Base-by-base conservation (phyloP, 2,329 filamentous ascomycete species). In the Parastagonospora avenae region DNA sequence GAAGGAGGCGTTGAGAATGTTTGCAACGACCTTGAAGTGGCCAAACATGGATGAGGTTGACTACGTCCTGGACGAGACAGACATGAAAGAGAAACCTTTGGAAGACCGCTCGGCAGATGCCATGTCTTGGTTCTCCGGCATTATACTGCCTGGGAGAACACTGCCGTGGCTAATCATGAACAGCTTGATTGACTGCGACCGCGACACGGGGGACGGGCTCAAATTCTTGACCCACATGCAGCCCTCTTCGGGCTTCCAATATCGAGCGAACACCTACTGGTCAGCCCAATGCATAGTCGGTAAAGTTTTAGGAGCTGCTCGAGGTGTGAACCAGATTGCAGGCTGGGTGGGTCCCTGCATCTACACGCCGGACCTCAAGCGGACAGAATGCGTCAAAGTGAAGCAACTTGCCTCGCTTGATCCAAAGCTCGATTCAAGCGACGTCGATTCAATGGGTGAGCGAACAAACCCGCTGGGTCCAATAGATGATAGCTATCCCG, bases 121-220 rank as follows among this genome's bases (percentile, higher is more conserved):
- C 12, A 87, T 90, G 83, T 88, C 89, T 6, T 92, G 89, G 76
- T 91, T 91, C 64, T 89, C 86, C 32, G 88, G 88, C 4, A 80
- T 91, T 11, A 82, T 91, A 31, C 74, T 92, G 3, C 89, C 89
- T 8, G 89, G 89, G 9, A 80, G 83, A 70, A 80, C 85, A 70
- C 84, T 90, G 39, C 87, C 88, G 2, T 92, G 89, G 74, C 80
- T 91, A 32, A 85, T 90, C 39, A 91, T 92, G 87, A 91, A 91
- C 67, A 83, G 88, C 4, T 79, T 92, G 37, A 85, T 91, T 57
- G 89, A 91, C 68, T 84, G 89, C 60, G 88, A 91, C 63, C 85
- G 85, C 2, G 87, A 90, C 66, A 80, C 80, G 4, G 85, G 85
- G 4, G 83, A 87, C 54, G 77, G 85, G 7, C 80, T 91, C 12